Evolutionary conservation across 2,329 filamentous ascomycete species (phyloP).

Genomic region (Bipolaris oryzae): DNA sequence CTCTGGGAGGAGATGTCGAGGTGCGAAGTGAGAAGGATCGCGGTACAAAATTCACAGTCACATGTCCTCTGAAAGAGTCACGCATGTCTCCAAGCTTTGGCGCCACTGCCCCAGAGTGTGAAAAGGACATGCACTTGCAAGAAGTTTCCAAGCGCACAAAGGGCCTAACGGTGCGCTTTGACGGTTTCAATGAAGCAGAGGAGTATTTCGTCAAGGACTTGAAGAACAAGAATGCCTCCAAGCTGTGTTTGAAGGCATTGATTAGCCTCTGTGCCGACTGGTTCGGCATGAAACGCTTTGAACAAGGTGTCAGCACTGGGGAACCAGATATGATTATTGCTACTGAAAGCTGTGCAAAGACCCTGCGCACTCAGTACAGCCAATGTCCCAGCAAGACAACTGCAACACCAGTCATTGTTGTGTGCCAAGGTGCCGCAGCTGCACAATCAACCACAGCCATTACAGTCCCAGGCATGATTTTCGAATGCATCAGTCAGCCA

Average conservation of each 20-base stretch:
- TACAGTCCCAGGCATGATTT: conserved; percentile 42
- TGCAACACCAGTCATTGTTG: conserved; percentile 39
- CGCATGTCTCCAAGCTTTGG: conserved; percentile 38
- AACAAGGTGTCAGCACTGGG: conserved; percentile 14
- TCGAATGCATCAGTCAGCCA: conserved; percentile 46
- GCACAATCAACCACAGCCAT: conserved; percentile 45
- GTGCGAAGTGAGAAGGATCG: conserved; percentile 44
- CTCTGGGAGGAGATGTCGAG: conserved; percentile 46
- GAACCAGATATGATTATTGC: conserved; percentile 40
- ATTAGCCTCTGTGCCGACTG: conserved; percentile 43
- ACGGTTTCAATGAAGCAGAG: conserved; percentile 43
- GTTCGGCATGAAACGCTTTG: conserved; percentile 43
- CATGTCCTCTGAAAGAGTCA: conserved; percentile 41
- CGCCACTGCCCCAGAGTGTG: conserved; percentile 27
- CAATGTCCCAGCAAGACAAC: conserved; percentile 23
- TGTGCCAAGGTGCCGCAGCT: conserved; percentile 45
- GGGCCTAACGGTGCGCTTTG: conserved; percentile 39
- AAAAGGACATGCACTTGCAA: conserved; percentile 30
- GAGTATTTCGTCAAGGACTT: conserved; percentile 40
- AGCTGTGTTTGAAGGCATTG: conserved; percentile 40
- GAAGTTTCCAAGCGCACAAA: conserved; percentile 37
- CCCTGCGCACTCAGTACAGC: conserved; percentile 35
- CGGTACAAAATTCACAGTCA: conserved; percentile 48
- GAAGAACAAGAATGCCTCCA: conserved; percentile 42
- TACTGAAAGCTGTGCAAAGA: conserved; percentile 41